These are phyloP conservation scores for Saturnispora silvae DNA, from an alignment of 805 yeast species.

Conservation along the genomic window DNA sequence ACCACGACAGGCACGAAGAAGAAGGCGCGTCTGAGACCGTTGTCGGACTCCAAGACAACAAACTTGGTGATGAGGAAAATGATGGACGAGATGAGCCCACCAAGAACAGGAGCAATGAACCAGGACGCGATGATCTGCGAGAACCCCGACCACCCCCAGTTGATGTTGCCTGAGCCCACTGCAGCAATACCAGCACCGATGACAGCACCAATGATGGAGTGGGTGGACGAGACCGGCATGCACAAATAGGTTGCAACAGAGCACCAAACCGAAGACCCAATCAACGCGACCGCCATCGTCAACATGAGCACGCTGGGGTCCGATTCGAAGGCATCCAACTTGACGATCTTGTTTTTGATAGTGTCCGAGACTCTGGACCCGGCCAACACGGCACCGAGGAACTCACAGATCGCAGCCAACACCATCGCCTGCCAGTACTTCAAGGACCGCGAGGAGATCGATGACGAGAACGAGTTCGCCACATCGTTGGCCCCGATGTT, in stretches of 20 bases:
- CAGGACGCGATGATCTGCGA: constrained; percentile 68
- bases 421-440: constrained; percentile 70
- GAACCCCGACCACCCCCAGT: constrained; percentile 73
- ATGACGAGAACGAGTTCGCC: constrained; percentile 68
- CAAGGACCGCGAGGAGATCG: constrained; percentile 60
- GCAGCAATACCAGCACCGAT: constrained; percentile 72
- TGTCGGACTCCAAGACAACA: constrained; percentile 48
- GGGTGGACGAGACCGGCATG: constrained; percentile 77
- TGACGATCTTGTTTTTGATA: constrained; percentile 53
- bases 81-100: constrained; percentile 52
- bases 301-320: constrained; percentile 67
- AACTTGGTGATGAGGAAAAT: constrained; percentile 51
- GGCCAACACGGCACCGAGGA: constrained; percentile 62
- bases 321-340: constrained; percentile 34
- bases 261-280: constrained; percentile 66
- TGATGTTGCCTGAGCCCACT: constrained; percentile 46
- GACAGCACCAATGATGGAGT: constrained; percentile 66
- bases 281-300: constrained; percentile 64
- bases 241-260: constrained; percentile 56
- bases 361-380: constrained; percentile 71
- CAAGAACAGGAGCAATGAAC: constrained; percentile 66
- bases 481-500: constrained; percentile 79
- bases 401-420: constrained; percentile 60
- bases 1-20: constrained; percentile 50
- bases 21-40: constrained; percentile 46